These are phyloP conservation scores for Murraya paniculata DNA, from an alignment of 345 rosid species.

Conservation along the genomic window DNA sequence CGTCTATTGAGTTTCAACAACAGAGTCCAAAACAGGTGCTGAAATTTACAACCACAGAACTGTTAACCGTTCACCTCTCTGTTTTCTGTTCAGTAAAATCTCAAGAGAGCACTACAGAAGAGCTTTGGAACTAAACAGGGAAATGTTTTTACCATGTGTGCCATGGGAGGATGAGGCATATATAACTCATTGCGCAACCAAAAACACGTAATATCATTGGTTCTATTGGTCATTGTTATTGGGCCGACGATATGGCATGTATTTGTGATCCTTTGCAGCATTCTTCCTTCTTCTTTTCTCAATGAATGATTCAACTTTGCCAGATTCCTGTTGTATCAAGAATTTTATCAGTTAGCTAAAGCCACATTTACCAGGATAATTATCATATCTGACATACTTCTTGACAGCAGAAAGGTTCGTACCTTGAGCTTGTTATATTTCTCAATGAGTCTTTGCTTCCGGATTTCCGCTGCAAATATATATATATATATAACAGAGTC, in stretches of 20 bases:
- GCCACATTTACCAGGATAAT: background rate
- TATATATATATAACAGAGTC: conserved; percentile 1
- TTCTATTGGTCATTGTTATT: conserved; percentile 31
- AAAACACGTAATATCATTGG: background rate
- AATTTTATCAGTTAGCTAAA: background rate
- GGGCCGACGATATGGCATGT: conserved; percentile 75
- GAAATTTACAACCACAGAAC: background rate
- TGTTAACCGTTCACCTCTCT: background rate
- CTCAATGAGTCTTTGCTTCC: conserved; percentile 63
- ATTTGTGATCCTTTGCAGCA: conserved; percentile 88
- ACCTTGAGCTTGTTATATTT: conserved; percentile 36
- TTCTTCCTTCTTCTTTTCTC: conserved; percentile 86
- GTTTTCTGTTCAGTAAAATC: background rate
- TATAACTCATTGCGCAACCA: conserved; percentile 8
- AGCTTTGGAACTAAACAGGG: too few relatives aligned
- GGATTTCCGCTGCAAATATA: conserved; percentile 70
- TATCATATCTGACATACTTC: background rate
- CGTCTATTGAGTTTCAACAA: too few relatives aligned
- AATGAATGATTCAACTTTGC: conserved; percentile 73
- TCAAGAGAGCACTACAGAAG: too few relatives aligned
- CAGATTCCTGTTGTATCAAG: conserved; percentile 26
- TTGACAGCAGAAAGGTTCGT: background rate
- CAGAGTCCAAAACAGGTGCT: too few relatives aligned
- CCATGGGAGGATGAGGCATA: background rate
- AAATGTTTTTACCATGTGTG: background rate